Evolutionary conservation across 345 rosid species (phyloP).

Genomic region (Bruguiera parviflora): DNA sequence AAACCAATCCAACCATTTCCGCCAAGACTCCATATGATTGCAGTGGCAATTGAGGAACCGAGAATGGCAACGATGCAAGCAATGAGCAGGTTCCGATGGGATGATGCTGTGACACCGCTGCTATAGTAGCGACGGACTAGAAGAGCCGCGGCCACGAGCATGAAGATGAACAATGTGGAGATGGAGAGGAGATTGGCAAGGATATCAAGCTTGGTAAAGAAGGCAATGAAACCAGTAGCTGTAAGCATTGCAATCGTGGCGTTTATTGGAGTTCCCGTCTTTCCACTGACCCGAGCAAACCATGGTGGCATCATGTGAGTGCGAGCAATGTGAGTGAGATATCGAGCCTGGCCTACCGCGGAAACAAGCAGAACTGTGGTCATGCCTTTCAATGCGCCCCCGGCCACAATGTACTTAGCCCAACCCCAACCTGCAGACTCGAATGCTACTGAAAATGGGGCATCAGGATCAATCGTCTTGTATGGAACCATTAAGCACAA

Average conservation of each 20-base stretch:
- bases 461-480: constrained; percentile 41
- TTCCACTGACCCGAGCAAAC: constrained; percentile 56
- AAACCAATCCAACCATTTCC: constrained; percentile 21
- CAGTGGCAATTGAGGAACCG: constrained; percentile 13
- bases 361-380: no score
- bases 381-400: constrained; percentile 81
- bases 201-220: constrained; percentile 62
- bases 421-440: constrained; percentile 57
- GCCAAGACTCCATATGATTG: not conserved
- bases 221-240: constrained; percentile 57
- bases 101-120: constrained; percentile 3
- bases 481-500: constrained; percentile 68
- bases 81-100: not conserved
- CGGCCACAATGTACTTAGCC: constrained; percentile 84
- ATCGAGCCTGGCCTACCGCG: constrained; percentile 79
- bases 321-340: constrained; percentile 82
- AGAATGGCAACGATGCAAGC: constrained; percentile 5
- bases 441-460: constrained; percentile 76
- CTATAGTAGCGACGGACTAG: constrained; percentile 22
- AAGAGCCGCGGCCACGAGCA: constrained; percentile 18
- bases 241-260: constrained; percentile 63
- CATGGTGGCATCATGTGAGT: constrained; percentile 92
- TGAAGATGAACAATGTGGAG: constrained; percentile 36
- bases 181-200: constrained; percentile 63
- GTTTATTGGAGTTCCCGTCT: constrained; percentile 71